Evolutionary conservation across 805 yeast species (phyloP).

Genomic region (Brettanomyces sp.): DNA sequence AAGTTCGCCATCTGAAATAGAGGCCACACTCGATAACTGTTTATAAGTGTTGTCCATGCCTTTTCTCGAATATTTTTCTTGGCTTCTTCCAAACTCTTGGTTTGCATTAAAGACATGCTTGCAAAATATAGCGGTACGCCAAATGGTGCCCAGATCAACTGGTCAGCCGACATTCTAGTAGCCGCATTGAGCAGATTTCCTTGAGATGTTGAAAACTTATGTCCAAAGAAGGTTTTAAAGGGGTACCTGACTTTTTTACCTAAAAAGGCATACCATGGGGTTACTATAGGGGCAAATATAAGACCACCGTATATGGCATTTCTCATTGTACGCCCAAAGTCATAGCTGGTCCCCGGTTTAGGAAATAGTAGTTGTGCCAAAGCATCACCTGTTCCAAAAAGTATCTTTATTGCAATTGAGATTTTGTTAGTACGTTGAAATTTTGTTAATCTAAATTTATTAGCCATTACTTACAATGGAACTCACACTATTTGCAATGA

Average conservation of each 20-base stretch:
- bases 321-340: constrained; percentile 47
- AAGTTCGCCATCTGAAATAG: constrained; percentile 73
- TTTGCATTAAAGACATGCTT: constrained; percentile 60
- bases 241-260: constrained; percentile 31
- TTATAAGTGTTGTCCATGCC: constrained; percentile 56
- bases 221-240: constrained; percentile 2
- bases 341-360: constrained; percentile 27
- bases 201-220: constrained; percentile 2
- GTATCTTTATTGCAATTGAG: constrained; percentile 13
- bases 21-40: constrained; percentile 92
- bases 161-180: constrained; percentile 59
- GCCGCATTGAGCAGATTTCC: constrained; percentile 25
- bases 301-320: constrained; percentile 64
- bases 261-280: constrained; percentile 56
- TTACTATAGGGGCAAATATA: constrained; percentile 69
- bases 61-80: constrained; percentile 35
- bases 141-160: constrained; percentile 67
- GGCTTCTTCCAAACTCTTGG: constrained; percentile 31
- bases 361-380: constrained; percentile 56
- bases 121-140: constrained; percentile 65
- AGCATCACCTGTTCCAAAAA: constrained; percentile 69
- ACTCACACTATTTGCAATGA: background rate
- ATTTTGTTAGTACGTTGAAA: no score
- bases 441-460: no score
- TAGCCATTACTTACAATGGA: background rate